phyloP scores from a whole-genome alignment of 108 stramenopile genomes.

The Fistulifera pelliculosa region DNA sequence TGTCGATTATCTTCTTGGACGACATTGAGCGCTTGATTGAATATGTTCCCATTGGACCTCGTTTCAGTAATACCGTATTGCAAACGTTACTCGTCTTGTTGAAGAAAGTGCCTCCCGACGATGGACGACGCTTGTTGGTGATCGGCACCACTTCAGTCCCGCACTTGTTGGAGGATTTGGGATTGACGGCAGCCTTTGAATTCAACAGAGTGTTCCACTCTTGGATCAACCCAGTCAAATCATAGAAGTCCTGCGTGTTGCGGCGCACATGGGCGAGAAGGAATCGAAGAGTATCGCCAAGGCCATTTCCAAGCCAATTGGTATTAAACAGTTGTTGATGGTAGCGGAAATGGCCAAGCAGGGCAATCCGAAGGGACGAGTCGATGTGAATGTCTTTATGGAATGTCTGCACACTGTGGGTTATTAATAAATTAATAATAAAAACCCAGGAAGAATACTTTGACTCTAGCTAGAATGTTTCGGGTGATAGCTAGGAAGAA shows the following conservation, averaged over 20 bases:
- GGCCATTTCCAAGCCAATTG: constrained; percentile 88
- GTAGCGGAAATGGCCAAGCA: constrained; percentile 96
- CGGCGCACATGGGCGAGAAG: constrained; percentile 63
- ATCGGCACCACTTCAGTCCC: constrained; percentile 91
- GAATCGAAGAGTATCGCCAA: constrained; percentile 82
- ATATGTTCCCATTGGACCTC: constrained; percentile 93
- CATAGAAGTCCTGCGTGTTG: constrained; percentile 74
- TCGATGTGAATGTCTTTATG: constrained; percentile 87
- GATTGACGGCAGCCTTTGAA: constrained; percentile 87
- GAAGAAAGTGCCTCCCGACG: constrained; percentile 92
- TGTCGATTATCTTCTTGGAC: constrained; percentile 95
- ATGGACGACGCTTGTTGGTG: constrained; percentile 82
- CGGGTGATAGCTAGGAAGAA: no score
- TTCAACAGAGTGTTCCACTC: constrained; percentile 71
- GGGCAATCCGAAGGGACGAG: constrained; percentile 35
- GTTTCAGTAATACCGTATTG: constrained; percentile 94
- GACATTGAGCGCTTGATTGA: constrained; percentile 99
- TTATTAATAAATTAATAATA: constrained; percentile 30
- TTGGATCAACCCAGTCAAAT: constrained; percentile 81
- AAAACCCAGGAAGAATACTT: no score
- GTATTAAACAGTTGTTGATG: constrained; percentile 95
- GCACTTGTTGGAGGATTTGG: constrained; percentile 86
- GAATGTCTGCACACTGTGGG: constrained; percentile 96
- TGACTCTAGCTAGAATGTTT: no score
- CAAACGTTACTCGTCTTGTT: constrained; percentile 96